Percentiles rank a stretch among this genome's conserved stretches.
These are phyloP conservation scores for Gloeophyllum trabeum DNA, from an alignment of 768 basidiomycete genomes.

Conservation along the genomic window DNA sequence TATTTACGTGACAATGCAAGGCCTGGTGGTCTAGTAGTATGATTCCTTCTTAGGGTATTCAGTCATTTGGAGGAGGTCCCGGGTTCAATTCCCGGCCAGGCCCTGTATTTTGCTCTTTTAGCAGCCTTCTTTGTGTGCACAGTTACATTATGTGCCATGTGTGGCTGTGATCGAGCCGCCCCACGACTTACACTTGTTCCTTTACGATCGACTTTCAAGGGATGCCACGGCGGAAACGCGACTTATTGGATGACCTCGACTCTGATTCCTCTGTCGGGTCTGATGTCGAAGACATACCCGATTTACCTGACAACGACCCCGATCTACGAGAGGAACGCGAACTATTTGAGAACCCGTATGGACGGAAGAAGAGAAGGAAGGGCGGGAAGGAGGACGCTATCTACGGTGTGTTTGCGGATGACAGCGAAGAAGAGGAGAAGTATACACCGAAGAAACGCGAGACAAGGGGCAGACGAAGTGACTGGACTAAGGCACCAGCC, in stretches of 20 bases:
- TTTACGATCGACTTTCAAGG: no score
- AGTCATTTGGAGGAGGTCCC: conserved; percentile 61
- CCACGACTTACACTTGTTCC: no score
- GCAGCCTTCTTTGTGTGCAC: no score
- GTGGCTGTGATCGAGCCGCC: no score
- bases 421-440: conserved; percentile 48
- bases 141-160: no score
- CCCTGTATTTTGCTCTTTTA: no score
- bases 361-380: conserved; percentile 53
- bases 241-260: conserved; percentile 61
- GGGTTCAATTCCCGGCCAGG: conserved; percentile 84
- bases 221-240: conserved; percentile 40
- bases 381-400: conserved; percentile 60
- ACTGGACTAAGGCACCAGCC: conserved; percentile 71
- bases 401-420: conserved; percentile 69
- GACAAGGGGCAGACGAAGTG: conserved; percentile 29
- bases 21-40: conserved; percentile 57
- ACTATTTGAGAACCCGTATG: conserved; percentile 70
- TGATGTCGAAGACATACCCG: conserved; percentile 33
- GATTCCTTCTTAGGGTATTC: conserved; percentile 48
- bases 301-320: conserved; percentile 37
- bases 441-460: conserved; percentile 7
- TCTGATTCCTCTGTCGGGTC: conserved; percentile 57
- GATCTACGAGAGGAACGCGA: conserved; percentile 64
- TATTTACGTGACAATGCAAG: conserved; percentile 6